Conservation (phyloP, 305 asterid genomes). For the Ajuga reptans region DNA sequence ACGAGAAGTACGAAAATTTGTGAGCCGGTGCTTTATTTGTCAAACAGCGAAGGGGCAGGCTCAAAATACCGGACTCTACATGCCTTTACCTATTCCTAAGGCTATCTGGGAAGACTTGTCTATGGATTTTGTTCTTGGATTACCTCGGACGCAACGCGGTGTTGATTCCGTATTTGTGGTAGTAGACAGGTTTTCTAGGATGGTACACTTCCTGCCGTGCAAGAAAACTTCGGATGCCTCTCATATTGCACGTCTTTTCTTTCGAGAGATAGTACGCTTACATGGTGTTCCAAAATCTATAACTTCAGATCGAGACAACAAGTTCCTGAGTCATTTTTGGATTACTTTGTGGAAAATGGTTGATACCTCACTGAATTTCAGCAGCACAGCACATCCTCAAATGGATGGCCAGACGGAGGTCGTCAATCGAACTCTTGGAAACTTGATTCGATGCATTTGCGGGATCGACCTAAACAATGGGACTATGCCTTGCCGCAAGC, state of each 20-base stretch:
- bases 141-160: neutral
- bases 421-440: neutral
- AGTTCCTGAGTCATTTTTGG: neutral
- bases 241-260: too few species aligned
- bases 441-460: too few species aligned
- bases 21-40: neutral
- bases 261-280: neutral
- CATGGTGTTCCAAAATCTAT: neutral
- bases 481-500: too few species aligned
- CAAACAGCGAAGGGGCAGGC: neutral
- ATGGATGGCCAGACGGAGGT: neutral
- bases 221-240: too few species aligned
- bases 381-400: neutral
- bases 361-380: neutral
- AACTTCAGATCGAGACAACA: neutral
- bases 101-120: neutral
- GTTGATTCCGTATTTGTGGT: too few species aligned
- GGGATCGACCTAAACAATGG: too few species aligned
- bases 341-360: neutral
- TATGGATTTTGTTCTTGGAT: neutral
- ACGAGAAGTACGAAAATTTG: neutral
- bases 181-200: neutral
- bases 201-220: too few species aligned
- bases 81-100: too few species aligned
- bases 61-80: too few species aligned